Evolutionary conservation across 1,284 basidiomycete species (phyloP).

Genomic region (Phaffia rhodozyma): DNA sequence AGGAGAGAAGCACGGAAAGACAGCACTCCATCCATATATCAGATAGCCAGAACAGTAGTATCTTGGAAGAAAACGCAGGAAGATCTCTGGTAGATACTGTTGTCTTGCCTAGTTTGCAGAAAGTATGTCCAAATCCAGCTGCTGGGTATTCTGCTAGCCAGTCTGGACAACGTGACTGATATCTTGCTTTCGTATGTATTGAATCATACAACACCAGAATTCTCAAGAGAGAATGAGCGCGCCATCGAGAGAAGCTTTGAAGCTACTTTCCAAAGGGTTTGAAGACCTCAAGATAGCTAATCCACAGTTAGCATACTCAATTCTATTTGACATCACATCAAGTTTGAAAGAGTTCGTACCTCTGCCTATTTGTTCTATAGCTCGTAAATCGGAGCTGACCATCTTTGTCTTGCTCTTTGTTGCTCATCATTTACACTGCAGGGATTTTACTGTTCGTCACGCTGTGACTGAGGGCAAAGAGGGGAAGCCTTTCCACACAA

Average conservation of each 20-base stretch:
- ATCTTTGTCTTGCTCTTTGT: neutral
- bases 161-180: constrained; percentile 1
- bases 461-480: constrained; percentile 5
- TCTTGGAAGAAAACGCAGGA: no score
- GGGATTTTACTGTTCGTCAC: neutral
- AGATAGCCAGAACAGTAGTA: no score
- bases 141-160: constrained; percentile 24
- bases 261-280: constrained; percentile 81
- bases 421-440: neutral
- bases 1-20: constrained; percentile 61
- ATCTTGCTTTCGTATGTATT: neutral
- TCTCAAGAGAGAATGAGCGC: constrained; percentile 42
- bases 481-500: neutral
- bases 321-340: constrained; percentile 76
- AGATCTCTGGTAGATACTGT: constrained; percentile 32
- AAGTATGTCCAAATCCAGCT: constrained; percentile 36
- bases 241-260: constrained; percentile 72
- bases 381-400: neutral
- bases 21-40: no score
- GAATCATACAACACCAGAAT: neutral
- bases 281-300: constrained; percentile 67
- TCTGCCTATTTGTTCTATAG: neutral
- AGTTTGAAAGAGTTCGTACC: constrained; percentile 73
- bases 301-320: constrained; percentile 67
- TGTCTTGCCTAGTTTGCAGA: constrained; percentile 59